These are phyloP conservation scores for Cladosporium sp. DNA, from an alignment of 2,329 filamentous ascomycete genomes.

Conservation along the genomic window DNA sequence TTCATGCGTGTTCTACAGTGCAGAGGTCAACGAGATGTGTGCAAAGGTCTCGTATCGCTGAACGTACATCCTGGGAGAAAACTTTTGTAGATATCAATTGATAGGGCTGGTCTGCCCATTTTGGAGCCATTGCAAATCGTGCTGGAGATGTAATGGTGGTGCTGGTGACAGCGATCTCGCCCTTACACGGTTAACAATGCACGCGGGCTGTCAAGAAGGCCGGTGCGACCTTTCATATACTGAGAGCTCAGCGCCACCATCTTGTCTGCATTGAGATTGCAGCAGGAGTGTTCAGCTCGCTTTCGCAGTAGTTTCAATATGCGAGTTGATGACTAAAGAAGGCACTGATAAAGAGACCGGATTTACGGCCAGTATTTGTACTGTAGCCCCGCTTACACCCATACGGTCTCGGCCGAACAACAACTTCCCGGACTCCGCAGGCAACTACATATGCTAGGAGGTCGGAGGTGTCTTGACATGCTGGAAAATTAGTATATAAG, in stretches of 20 bases:
- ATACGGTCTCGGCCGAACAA: background rate
- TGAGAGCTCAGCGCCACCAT: background rate
- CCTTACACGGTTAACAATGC: no score
- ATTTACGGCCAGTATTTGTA: background rate
- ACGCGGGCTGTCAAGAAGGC: background rate
- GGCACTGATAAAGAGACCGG: background rate
- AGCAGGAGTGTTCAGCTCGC: background rate
- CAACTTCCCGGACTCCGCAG: background rate
- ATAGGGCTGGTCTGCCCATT: slow-evolving; percentile 28
- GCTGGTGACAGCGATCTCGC: no score
- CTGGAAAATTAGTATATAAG: no score
- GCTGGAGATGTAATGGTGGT: no score
- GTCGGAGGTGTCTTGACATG: no score
- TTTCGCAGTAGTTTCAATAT: background rate
- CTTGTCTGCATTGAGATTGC: no score
- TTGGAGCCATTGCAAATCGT: slow-evolving; percentile 12
- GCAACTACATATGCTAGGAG: no score
- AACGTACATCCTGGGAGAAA: slow-evolving; percentile 26
- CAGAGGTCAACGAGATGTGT: slow-evolving; percentile 12
- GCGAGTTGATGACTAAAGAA: no score
- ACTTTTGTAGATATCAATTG: slow-evolving; percentile 23
- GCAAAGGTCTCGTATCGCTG: background rate
- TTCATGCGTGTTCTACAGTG: slow-evolving; percentile 26
- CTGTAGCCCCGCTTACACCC: background rate
- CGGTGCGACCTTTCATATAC: background rate